Evolutionary conservation across 805 yeast species (phyloP), one percentile per base, ranked within the genome.

Genomic region (Metschnikowia drakensbergensis): DNA sequence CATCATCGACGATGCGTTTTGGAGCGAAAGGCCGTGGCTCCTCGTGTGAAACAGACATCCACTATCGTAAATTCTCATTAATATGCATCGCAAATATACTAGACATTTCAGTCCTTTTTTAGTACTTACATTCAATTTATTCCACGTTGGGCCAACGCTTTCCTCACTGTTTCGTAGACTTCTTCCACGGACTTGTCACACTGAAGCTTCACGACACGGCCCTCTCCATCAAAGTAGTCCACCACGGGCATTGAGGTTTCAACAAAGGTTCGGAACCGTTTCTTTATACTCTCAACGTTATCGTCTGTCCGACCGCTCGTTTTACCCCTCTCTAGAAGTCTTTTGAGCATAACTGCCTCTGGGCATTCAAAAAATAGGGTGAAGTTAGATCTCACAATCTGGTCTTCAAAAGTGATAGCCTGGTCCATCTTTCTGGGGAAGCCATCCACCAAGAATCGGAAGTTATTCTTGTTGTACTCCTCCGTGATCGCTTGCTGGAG

Each of bases 351-450:
- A 47, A 88, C 86, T 36, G 70, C 62, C 66, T 86, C 94, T 0
- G 92, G 88, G 65, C 95, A 87, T 55, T 86, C 90, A 61, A 87
- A 87, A 68, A 84, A 87, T 37, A 87, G 71, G 1, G 87, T 82
- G 67, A 85, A 80, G 26, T 81, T 74, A 53, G 88, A 84, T 66
- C 76, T 84, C 60, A 82, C 94, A 58, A 83, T 66, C 62, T 81
- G 73, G 35, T 86, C 81, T 70, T 92, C 98, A 65, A 92, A 92
- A n/a, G 92, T 86, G 36, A 86, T 51, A 0, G 98, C 98, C 73
- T 92, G 99, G 69, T 94, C 98, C 97, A 94, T 92, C 66, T 91
- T 89, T 65, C 98, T 81, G 42, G 99, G 99, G 79, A 94, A 92
- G 0, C 99, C 99, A 66, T 92, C 99, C 46, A 92, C 83, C 59